These are phyloP conservation scores for Dendrobium chrysotoxum DNA, from an alignment of 106 monocot species.

Conservation along the genomic window DNA sequence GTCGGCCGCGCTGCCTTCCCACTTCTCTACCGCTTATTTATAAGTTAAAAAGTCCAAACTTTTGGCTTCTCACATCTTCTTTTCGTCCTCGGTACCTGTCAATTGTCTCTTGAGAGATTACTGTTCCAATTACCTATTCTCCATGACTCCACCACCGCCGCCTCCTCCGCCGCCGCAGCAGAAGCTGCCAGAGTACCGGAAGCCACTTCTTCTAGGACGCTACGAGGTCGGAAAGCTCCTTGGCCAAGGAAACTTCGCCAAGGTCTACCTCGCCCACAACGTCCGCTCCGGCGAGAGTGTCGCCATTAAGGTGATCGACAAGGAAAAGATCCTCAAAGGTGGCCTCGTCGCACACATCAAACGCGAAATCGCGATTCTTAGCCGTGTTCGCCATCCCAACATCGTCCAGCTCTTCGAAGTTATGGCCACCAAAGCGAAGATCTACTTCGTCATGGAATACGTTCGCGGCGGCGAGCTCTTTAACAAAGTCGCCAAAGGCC, in stretches of 20 bases:
- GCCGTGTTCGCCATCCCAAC: slow-evolving; percentile 22
- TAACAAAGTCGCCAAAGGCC: slow-evolving; percentile 27
- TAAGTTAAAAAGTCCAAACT: too few species aligned
- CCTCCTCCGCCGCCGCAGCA: not conserved
- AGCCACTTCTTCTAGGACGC: slow-evolving; percentile 5
- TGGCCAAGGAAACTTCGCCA: slow-evolving; percentile 16
- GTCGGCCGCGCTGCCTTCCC: too few species aligned
- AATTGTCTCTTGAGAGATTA: too few species aligned
- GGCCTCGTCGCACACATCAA: slow-evolving; percentile 19
- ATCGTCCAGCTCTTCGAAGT: slow-evolving; percentile 28
- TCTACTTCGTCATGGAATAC: slow-evolving; percentile 37
- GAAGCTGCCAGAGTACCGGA: not conserved
- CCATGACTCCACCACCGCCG: too few species aligned
- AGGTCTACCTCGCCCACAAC: slow-evolving; percentile 20
- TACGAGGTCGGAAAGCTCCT: slow-evolving; percentile 23
- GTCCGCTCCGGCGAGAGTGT: slow-evolving; percentile 2
- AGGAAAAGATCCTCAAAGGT: slow-evolving; percentile 17
- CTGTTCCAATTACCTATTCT: too few species aligned
- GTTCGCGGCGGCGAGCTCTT: slow-evolving; percentile 36
- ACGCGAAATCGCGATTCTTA: slow-evolving; percentile 20
- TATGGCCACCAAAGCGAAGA: slow-evolving; percentile 30
- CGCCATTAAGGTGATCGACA: slow-evolving; percentile 20
- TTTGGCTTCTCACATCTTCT: too few species aligned
- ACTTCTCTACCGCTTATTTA: too few species aligned
- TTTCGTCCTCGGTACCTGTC: too few species aligned